Evolutionary conservation across 208 protist species (phyloP).

Genomic region (Trypanosoma lewisi): DNA sequence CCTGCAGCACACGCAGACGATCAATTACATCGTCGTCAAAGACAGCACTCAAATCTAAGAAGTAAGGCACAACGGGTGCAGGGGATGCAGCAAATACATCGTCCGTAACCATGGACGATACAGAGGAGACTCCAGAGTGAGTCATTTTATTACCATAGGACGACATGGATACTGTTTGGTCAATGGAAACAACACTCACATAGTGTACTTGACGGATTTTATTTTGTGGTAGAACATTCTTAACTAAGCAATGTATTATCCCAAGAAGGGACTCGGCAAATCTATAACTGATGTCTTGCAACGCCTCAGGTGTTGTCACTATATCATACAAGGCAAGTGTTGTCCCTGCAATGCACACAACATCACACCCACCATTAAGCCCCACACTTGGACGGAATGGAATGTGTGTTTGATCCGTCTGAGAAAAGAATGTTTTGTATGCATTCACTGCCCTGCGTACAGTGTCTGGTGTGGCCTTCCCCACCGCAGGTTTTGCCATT

Average conservation of each 20-base stretch:
- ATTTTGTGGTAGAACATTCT: slow-evolving; percentile 60
- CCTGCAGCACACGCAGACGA: slow-evolving; percentile 54
- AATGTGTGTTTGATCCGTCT: slow-evolving; percentile 56
- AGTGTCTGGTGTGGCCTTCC: slow-evolving; percentile 57
- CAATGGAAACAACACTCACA: slow-evolving; percentile 71
- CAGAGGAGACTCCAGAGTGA: background rate
- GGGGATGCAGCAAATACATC: slow-evolving; percentile 22
- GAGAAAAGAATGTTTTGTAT: slow-evolving; percentile 74
- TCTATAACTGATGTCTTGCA: slow-evolving; percentile 40
- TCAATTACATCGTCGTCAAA: slow-evolving; percentile 78
- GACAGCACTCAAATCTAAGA: slow-evolving; percentile 68
- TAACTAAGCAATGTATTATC: slow-evolving; percentile 66
- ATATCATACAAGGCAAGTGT: slow-evolving; percentile 77
- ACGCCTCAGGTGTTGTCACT: slow-evolving; percentile 47
- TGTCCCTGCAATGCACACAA: slow-evolving; percentile 62
- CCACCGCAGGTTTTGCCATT: slow-evolving; percentile 20
- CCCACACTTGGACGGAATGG: slow-evolving; percentile 70
- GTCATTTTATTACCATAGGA: background rate
- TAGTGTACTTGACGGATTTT: slow-evolving; percentile 66
- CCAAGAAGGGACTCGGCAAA: slow-evolving; percentile 80
- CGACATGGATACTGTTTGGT: slow-evolving; percentile 28
- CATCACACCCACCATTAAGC: slow-evolving; percentile 80
- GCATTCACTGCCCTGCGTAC: slow-evolving; percentile 58
- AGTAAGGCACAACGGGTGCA: slow-evolving; percentile 52
- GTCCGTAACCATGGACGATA: slow-evolving; percentile 1